phyloP scores from a whole-genome alignment of 2,329 filamentous ascomycete genomes.

The Macrophomina tecta region DNA sequence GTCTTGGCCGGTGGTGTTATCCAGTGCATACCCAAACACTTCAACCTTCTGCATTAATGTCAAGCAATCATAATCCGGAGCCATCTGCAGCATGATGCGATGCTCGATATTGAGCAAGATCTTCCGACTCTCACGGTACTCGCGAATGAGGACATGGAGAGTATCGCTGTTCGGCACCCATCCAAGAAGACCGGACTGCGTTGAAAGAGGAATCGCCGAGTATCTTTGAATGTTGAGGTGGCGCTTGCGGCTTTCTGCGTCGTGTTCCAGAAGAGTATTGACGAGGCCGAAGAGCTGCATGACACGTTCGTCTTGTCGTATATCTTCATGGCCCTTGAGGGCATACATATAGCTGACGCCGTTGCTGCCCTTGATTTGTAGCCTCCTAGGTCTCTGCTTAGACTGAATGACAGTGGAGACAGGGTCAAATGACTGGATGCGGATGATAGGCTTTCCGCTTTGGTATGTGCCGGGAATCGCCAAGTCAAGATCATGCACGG shows the following conservation, averaged over 20 bases:
- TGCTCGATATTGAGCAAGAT: conserved; percentile 99
- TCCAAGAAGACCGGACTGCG: conserved; percentile 91
- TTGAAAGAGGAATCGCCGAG: conserved; percentile 94
- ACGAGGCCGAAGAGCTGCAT: conserved; percentile 99
- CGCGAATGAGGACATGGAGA: conserved; percentile 91
- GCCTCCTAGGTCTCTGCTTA: conserved; percentile 91
- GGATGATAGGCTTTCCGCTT: conserved; percentile 78
- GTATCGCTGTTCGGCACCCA: conserved; percentile 99
- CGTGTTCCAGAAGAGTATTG: conserved; percentile 91
- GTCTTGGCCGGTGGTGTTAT: conserved; percentile 99
- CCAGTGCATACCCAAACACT: conserved; percentile 97
- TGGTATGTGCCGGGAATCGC: conserved; percentile 95
- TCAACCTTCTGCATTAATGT: conserved; percentile 99
- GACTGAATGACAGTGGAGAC: conserved; percentile 93
- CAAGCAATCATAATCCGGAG: conserved; percentile 96
- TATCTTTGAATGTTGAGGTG: conserved; percentile 97
- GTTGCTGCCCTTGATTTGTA: conserved; percentile 87
- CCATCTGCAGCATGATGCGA: conserved; percentile 99
- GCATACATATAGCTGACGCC: conserved; percentile 85
- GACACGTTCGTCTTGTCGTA: conserved; percentile 96
- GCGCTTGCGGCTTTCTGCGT: conserved; percentile 95
- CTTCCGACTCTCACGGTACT: conserved; percentile 96
- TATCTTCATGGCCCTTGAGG: conserved; percentile 99
- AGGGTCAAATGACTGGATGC: conserved; percentile 87
- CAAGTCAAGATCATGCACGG: conserved; percentile 83